Base-by-base conservation (phyloP, 805 yeast genomes). In the Sugiyamaella qingdaonensis region DNA sequence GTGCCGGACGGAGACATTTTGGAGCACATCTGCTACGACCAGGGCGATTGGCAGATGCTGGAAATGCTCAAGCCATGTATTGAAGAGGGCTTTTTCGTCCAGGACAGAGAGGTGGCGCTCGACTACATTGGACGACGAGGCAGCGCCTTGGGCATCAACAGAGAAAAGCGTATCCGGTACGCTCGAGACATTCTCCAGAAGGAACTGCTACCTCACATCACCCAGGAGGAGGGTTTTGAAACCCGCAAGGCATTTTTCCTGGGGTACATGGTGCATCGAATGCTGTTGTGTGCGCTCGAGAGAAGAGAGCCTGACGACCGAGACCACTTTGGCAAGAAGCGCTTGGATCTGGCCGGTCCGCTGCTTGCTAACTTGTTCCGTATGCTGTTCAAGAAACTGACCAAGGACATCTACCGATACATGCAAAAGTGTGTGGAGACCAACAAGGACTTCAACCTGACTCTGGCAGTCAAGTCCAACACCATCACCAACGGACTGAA, bases 351-450 rank as follows among this genome's bases (percentile, higher is more conserved):
- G 72, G 99, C 99, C 48, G 99, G 99, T 65, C 99, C 99, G 33
- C 77, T 94, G 69, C 79, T 94, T 67, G 98, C 98, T 57, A 89
- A 88, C 71, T 82, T 94, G 71, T 94, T 94, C 84, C 82, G 98
- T 72, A 84, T 92, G 67, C 77, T 94, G 56, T 94, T 94, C 79
- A 87, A 88, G 73, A 94, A 94, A 70, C 79, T 94, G 61, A 88
- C 98, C n/a, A 84, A 88, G 64, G 99, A 94, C 70, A 94, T 94
- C 66, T 91, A 88, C 78, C 85, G 96, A 73, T 92, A 91, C 72
- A 92, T 94, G 99, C 98, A 92, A 73, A 87, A 96, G 76, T 94
- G 99, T 69, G 97, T 94, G 54, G 99, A 94, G 74, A 90, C 94
- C 64, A 95, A 95, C 71, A 89, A 89, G 71, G 99, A 92, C 70